Conservation (phyloP, 177 flowering plant species). For the Tripterygium wilfordii region DNA sequence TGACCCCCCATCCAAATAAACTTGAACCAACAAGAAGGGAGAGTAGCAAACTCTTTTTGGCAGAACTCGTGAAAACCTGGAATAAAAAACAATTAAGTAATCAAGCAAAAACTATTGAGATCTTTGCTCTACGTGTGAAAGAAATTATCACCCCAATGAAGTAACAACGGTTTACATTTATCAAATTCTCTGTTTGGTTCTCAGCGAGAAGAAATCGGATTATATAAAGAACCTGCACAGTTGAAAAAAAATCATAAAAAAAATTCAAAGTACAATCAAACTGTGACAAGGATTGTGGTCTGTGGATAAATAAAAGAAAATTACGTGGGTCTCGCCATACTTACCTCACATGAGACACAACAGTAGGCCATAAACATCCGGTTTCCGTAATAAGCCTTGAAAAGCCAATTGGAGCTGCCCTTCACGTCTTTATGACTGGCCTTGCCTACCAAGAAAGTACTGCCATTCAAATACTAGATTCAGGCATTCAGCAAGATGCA, state of each 20-base stretch:
- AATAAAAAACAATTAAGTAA: constrained; percentile 7
- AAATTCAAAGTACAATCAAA: too few species aligned
- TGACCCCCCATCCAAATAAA: constrained; percentile 72
- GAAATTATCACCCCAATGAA: neutral
- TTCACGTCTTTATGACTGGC: constrained; percentile 94
- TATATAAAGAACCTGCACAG: constrained; percentile 87
- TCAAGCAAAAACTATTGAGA: neutral
- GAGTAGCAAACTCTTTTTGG: constrained; percentile 22
- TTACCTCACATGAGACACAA: constrained; percentile 90
- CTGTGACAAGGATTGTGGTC: too few species aligned
- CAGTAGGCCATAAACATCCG: constrained; percentile 88
- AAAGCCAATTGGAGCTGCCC: constrained; percentile 88
- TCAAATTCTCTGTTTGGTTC: constrained; percentile 44
- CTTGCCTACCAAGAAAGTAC: constrained; percentile 84
- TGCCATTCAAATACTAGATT: constrained; percentile 23
- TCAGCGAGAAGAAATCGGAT: constrained; percentile 64
- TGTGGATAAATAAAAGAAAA: neutral
- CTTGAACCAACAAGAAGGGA: constrained; percentile 24
- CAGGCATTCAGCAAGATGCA: neutral
- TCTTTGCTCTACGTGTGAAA: neutral
- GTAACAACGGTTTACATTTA: constrained; percentile 44
- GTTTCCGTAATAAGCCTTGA: constrained; percentile 76
- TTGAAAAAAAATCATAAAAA: neutral
- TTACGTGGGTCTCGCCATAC: too few species aligned
- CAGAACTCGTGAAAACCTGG: constrained; percentile 46